These are phyloP conservation scores for Pueraria montana DNA, from an alignment of 306 rosid genomes.

Conservation along the genomic window DNA sequence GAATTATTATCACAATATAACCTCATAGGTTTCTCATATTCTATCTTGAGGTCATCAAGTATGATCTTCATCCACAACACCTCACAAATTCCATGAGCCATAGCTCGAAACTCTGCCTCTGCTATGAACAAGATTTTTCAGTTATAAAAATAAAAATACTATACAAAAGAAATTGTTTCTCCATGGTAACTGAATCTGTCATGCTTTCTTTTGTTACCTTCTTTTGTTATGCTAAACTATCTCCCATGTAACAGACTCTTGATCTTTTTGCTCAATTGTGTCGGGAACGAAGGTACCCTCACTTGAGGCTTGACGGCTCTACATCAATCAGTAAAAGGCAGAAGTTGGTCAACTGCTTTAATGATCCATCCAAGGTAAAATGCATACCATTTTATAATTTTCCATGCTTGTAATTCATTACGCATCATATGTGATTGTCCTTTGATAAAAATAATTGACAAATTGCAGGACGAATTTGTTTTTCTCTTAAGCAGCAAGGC, in stretches of 20 bases:
- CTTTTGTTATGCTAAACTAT: constrained; percentile 43
- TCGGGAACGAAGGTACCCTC: constrained; percentile 93
- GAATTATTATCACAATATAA: neutral
- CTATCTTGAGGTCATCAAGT: neutral
- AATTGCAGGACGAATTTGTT: constrained; percentile 86
- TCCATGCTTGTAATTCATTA: constrained; percentile 9
- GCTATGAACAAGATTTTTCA: neutral
- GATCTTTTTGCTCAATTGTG: constrained; percentile 95
- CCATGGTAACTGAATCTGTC: constrained; percentile 33
- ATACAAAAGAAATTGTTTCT: constrained; percentile 9
- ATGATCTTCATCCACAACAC: neutral
- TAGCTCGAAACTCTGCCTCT: neutral
- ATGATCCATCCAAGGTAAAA: constrained; percentile 78
- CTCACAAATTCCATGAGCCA: neutral
- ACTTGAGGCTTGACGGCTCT: constrained; percentile 91
- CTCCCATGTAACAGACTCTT: constrained; percentile 74
- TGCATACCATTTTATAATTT: constrained; percentile 31
- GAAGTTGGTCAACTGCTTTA: constrained; percentile 89
- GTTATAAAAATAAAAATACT: neutral
- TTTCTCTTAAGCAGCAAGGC: constrained; percentile 99
- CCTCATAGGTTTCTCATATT: neutral
- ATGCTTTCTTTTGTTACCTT: constrained; percentile 14
- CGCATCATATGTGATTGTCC: constrained; percentile 6
- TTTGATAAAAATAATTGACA: constrained; percentile 28
- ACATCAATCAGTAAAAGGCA: constrained; percentile 97